Percentiles rank a stretch among this genome's conserved stretches.
Conservation (phyloP, 345 rosid genomes). For the Salix brachista region DNA sequence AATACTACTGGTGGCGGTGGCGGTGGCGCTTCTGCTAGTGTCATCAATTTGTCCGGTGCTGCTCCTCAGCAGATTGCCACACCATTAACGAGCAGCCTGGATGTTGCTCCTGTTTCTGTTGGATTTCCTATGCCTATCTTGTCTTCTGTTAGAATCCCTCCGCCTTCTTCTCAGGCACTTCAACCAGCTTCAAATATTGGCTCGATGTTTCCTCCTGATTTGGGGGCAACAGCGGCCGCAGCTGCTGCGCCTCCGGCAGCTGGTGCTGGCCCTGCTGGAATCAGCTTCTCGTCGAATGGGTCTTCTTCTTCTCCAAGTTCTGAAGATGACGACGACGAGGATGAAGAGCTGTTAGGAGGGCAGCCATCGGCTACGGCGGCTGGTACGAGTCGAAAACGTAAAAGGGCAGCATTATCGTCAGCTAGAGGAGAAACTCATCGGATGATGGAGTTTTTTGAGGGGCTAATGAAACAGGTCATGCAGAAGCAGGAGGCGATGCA, state of each 20-base stretch:
- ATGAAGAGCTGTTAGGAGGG: constrained; percentile 36
- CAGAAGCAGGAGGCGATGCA: constrained; percentile 83
- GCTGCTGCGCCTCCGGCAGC: constrained; percentile 1
- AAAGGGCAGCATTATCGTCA: constrained; percentile 30
- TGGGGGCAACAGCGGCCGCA: constrained; percentile 10
- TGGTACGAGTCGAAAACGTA: constrained; percentile 60
- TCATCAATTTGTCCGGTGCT: constrained; percentile 17
- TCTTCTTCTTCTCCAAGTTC: constrained; percentile 56
- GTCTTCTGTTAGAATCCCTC: constrained; percentile 24
- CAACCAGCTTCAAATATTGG: constrained; percentile 1
- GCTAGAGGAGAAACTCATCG: constrained; percentile 26
- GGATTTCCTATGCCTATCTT: constrained; percentile 42
- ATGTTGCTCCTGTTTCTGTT: constrained; percentile 59
- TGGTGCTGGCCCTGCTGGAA: constrained; percentile 21
- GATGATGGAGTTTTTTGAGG: constrained; percentile 71
- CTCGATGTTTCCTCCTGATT: constrained; percentile 19
- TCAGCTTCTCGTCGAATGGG: constrained; percentile 60
- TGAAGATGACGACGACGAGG: constrained; percentile 34
- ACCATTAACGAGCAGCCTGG: constrained; percentile 27
- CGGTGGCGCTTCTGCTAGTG: constrained; percentile 7
- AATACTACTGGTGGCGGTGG: constrained; percentile 10
- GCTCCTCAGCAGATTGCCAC: neutral
- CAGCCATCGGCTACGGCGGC: constrained; percentile 36
- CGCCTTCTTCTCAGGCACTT: constrained; percentile 16
- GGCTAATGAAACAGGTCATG: constrained; percentile 67